Base-by-base conservation (phyloP, 169 alveolate species). In the Cytauxzoon felis region DNA sequence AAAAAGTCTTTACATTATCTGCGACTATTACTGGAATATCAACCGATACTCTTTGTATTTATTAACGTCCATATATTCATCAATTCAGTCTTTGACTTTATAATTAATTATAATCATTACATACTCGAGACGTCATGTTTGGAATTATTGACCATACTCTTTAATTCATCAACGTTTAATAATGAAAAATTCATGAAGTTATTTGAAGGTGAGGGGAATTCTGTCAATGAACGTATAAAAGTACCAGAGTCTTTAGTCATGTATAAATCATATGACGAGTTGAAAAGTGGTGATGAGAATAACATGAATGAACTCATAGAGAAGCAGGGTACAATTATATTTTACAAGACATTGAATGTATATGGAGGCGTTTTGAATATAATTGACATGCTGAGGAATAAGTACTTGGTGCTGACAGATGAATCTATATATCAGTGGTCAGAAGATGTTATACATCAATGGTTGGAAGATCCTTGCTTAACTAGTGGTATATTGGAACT, bases 161-260 rank as follows among this genome's bases (percentile, higher is more conserved):
- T 73, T 51, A 63, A 34, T 38, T 73, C 84, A 4, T 64, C 68
- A 21, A 48, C 62, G 34, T 33, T 73, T 29, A 73, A 73, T 68
- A 61, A 73, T 41, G 84, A 73, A 3, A 51, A 66, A 36, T 73
- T 64, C 62, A 32, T 34, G 69, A 27, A 50, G 13, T 62, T 18
- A 41, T 51, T 38, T 29, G 73, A 58, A 7, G 78, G 72, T 8
- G 62, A 47, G 26, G 33, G 40, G n/a, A 40, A 48, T 9, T 40
- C 43, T 21, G 5, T 23, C 5, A 21, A 53, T 16, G 52, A 16
- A 5, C 8, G 42, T 11, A 7, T 40, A 11, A 62, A 62, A n/a
- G 24, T 24, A 11, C 18, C n/a, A 5, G 62, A 48, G 26, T 40
- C 34, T 1, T 40, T 73, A 1, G 65, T 27, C 6, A 13, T 48